phyloP scores from a whole-genome alignment of 208 protist genomes.

The Leishmania tarentolae region DNA sequence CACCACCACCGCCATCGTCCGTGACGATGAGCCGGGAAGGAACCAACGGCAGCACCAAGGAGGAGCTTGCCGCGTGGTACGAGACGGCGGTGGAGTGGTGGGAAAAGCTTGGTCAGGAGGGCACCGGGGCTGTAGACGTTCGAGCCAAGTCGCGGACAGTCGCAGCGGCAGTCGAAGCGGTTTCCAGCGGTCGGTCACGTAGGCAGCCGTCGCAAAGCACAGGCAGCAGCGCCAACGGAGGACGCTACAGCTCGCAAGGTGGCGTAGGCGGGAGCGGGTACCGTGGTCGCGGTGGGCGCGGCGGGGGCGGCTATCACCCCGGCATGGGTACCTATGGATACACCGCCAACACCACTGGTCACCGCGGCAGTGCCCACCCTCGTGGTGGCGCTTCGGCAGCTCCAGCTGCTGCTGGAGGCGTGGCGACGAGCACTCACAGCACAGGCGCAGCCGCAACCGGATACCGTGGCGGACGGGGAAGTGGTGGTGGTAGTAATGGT shows the following conservation, averaged over 20 bases:
- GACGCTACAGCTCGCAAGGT: conserved; percentile 14
- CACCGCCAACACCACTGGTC: conserved; percentile 5
- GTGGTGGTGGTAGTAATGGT: neutral
- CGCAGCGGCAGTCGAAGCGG: conserved; percentile 25
- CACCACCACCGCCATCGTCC: conserved; percentile 20
- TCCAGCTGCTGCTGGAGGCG: neutral
- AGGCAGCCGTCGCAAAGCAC: conserved; percentile 8
- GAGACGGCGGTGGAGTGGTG: conserved; percentile 32
- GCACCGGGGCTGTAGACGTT: conserved; percentile 30
- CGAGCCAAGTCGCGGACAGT: conserved; percentile 27
- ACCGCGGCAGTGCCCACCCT: conserved; percentile 3
- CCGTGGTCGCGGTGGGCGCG: conserved; percentile 11
- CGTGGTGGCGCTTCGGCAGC: neutral
- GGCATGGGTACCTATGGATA: conserved; percentile 19
- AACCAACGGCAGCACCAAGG: conserved; percentile 8
- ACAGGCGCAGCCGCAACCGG: neutral
- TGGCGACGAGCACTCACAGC: neutral
- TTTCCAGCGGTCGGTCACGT: conserved; percentile 21
- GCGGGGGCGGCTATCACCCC: conserved; percentile 7
- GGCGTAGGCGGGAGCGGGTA: conserved; percentile 8
- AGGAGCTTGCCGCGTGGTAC: conserved; percentile 35
- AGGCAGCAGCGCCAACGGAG: conserved; percentile 12
- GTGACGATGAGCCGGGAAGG: conserved; percentile 6
- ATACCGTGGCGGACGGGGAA: conserved; percentile 24
- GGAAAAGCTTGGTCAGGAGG: conserved; percentile 32